Base-by-base conservation (phyloP, 2,329 filamentous ascomycete genomes). In the Penicillium brevicompactum region DNA sequence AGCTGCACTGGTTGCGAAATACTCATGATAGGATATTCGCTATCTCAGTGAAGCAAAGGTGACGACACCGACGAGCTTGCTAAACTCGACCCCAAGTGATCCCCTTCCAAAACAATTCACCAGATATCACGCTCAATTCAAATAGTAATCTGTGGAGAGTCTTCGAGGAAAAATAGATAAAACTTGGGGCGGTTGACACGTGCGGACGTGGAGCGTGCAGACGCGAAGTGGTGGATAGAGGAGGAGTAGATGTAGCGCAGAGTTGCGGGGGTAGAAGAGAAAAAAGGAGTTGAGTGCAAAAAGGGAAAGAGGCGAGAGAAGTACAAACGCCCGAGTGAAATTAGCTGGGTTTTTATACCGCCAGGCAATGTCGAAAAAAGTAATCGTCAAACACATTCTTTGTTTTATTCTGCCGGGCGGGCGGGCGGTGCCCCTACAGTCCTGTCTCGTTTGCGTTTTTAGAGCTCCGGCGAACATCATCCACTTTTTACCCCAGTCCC, bases 361-460 rank as follows among this genome's bases (percentile, higher is more conserved):
- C n/a, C 8, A 21, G 4, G 1, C n/a, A 24, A 11, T 18, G 18
- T 14, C 18, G 16, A 30, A 27, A 7, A 7, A n/a, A 27, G 14
- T 7, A n/a, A 50, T 43, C 32, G 7, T 14, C n/a, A 5, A 4
- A 6, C 24, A 27, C 13, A 2, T 4, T 52, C 31, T 38, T 44
- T 52, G 34, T 47, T 27, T 49, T 24, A 60, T 70, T 69, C 58
- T 70, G 68, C 68, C 68, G 57, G 65, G 68, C 68, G 67, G 67
- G 64, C 42, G 27, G 16, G 22, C 41, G 45, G 57, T 38, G 46
- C 49, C 47, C 27, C 24, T 49, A 42, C 34, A 37, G 31, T 11
- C 31, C 31, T 37, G 34, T 37, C 38, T 48, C 49, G 49, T 52
- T 51, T 55, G 43, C 52, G 49, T 55, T 45, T 50, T 49, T 50